phyloP scores from a whole-genome alignment of 129 eudicot genomes.

The Arctium lappa region DNA sequence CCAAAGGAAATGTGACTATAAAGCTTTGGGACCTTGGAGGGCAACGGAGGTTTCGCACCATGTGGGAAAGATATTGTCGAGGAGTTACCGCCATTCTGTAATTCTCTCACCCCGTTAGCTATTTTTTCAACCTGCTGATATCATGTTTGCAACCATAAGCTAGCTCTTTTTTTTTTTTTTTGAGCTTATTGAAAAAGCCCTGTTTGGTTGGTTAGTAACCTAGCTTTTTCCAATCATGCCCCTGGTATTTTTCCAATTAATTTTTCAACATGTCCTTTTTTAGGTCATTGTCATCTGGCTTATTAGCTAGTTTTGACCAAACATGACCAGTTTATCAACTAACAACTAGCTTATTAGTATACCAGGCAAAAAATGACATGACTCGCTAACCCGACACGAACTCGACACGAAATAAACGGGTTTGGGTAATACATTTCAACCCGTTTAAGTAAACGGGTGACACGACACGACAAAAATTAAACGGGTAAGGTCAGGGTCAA shows the following conservation, averaged over 20 bases:
- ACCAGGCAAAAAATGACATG: too few species aligned
- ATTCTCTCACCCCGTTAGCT: constrained; percentile 9
- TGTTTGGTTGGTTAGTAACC: background rate
- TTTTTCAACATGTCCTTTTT: too few species aligned
- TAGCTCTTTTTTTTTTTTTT: background rate
- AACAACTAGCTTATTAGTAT: too few species aligned
- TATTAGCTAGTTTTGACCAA: background rate
- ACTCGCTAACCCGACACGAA: too few species aligned
- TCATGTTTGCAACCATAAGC: background rate
- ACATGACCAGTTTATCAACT: background rate
- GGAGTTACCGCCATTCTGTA: constrained; percentile 90
- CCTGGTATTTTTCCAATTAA: too few species aligned
- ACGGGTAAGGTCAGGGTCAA: too few species aligned
- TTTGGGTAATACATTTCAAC: too few species aligned
- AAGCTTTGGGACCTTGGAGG: constrained; percentile 99
- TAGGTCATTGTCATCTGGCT: too few species aligned
- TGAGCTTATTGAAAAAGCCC: background rate
- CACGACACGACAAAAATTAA: too few species aligned
- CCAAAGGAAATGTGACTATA: constrained; percentile 93
- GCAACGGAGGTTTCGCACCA: constrained; percentile 83
- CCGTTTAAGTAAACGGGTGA: too few species aligned
- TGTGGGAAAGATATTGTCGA: constrained; percentile 99
- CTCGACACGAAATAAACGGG: too few species aligned
- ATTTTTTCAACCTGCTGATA: background rate
- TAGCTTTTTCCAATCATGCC: too few species aligned